phyloP scores from a whole-genome alignment of 345 rosid species.

The Salix udensis region DNA sequence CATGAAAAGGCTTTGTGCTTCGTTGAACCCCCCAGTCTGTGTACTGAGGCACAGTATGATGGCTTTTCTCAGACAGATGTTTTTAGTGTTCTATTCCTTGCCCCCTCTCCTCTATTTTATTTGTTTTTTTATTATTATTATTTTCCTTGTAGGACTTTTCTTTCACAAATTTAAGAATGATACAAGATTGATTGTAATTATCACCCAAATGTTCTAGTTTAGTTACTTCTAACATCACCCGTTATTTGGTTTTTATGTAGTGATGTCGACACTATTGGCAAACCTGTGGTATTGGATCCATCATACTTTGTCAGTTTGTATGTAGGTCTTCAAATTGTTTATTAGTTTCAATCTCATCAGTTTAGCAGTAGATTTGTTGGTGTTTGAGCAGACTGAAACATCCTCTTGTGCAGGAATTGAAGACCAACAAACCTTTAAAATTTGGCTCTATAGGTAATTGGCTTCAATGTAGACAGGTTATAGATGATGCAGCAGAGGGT shows the following conservation, averaged over 20 bases:
- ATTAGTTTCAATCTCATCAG: conserved; percentile 10
- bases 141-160: background rate
- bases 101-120: background rate
- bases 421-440: conserved; percentile 28
- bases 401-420: conserved; percentile 39
- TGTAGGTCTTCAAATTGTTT: conserved; percentile 42
- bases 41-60: background rate
- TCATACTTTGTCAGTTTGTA: conserved; percentile 24
- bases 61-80: background rate
- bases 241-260: conserved; percentile 40
- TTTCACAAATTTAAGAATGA: background rate
- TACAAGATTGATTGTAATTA: background rate
- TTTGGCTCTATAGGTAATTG: conserved; percentile 57
- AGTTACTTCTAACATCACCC: background rate
- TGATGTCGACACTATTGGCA: conserved; percentile 40
- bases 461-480: conserved; percentile 77
- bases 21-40: background rate
- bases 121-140: background rate
- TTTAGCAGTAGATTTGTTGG: background rate
- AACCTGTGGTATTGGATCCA: conserved; percentile 25
- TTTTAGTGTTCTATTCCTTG: background rate
- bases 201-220: background rate
- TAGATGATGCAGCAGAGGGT: conserved; percentile 37
- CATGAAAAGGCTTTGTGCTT: background rate
- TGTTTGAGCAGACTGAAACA: conserved; percentile 10